phyloP scores from a whole-genome alignment of 495 filamentous ascomycete species.

The Neurospora sp. region DNA sequence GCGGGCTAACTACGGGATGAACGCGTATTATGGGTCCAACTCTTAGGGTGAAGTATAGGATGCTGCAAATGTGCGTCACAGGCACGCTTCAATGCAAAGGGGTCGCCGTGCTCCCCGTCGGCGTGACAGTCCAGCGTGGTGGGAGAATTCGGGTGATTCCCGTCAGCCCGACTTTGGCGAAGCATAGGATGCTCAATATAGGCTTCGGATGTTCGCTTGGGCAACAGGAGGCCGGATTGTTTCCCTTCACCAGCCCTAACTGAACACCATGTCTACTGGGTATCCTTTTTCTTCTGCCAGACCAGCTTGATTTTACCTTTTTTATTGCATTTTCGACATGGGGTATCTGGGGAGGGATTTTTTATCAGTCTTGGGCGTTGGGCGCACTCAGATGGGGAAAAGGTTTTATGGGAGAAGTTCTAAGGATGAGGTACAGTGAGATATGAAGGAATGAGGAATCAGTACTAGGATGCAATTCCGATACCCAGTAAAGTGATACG shows the following conservation, averaged over 20 bases:
- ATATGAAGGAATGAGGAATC: not conserved
- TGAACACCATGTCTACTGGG: not conserved
- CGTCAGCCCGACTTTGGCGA: not conserved
- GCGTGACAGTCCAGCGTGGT: not conserved
- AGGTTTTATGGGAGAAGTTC: not conserved
- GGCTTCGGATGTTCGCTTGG: not conserved
- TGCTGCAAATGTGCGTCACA: not conserved
- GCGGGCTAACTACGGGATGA: slow-evolving; percentile 25
- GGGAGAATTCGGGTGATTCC: not conserved
- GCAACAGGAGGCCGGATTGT: not conserved
- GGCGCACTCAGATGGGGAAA: not conserved
- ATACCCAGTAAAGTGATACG: not conserved
- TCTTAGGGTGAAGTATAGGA: not conserved
- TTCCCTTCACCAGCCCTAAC: not conserved
- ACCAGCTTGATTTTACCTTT: not conserved
- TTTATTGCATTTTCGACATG: not conserved
- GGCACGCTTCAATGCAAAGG: not conserved
- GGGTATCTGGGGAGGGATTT: not conserved
- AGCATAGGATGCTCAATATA: not conserved
- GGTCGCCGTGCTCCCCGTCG: not conserved
- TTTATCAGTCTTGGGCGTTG: not conserved
- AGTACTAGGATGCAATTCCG: not conserved
- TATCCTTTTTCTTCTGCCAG: not conserved
- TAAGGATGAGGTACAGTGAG: not conserved
- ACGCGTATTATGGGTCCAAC: not conserved